Evolutionary conservation across 1,139 yeast species (phyloP).

Genomic region (Geotrichum armillariae): DNA sequence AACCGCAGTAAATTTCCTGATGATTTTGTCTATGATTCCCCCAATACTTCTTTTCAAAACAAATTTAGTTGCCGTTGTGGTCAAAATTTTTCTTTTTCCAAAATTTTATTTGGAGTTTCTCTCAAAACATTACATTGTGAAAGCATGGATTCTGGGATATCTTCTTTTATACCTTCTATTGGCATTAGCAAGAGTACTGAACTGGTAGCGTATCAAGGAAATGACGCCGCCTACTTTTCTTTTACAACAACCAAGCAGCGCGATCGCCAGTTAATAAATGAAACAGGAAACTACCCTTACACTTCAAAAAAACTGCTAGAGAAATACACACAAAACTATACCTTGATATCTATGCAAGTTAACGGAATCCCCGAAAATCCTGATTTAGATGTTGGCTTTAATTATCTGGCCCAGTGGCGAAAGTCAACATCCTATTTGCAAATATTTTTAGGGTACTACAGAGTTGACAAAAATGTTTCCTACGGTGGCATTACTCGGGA

Average conservation of each 20-base stretch:
- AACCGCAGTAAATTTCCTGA: background rate
- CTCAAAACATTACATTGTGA: background rate
- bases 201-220: background rate
- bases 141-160: background rate
- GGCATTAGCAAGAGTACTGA: background rate
- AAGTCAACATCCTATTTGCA: background rate
- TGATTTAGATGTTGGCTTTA: background rate
- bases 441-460: background rate
- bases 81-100: background rate
- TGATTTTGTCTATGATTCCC: constrained; percentile 2
- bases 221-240: background rate
- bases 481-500: background rate
- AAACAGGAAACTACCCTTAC: background rate
- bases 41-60: background rate
- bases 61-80: constrained; percentile 4
- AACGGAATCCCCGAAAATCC: background rate
- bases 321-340: background rate
- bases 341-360: background rate
- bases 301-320: background rate
- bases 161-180: constrained; percentile 8
- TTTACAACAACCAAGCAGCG: constrained; percentile 2
- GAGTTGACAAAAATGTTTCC: background rate
- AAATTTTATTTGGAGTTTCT: constrained; percentile 4
- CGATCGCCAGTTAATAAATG: background rate
- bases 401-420: background rate